Evolutionary conservation across 257 asterid genomes (phyloP).

Genomic region (Craterostigma plantagineum): DNA sequence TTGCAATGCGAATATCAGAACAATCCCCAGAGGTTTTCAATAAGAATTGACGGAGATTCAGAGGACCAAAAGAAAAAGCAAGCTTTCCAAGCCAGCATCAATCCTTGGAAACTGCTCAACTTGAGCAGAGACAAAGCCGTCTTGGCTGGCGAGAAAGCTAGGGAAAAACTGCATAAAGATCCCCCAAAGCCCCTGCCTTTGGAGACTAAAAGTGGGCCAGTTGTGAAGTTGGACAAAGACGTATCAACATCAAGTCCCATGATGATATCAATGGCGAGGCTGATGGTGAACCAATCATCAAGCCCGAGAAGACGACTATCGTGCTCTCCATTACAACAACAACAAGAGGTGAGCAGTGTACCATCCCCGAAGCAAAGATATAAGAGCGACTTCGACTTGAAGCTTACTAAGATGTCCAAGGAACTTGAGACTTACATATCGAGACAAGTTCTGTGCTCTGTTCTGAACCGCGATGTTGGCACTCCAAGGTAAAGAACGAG

Average conservation of each 20-base stretch:
- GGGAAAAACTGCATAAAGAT: constrained; percentile 17
- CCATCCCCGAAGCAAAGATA: constrained; percentile 44
- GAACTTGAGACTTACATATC: constrained; percentile 76
- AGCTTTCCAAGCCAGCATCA: constrained; percentile 72
- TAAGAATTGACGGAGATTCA: constrained; percentile 50
- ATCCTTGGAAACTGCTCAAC: constrained; percentile 83
- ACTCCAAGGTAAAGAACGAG: no score
- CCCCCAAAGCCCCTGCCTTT: constrained; percentile 59
- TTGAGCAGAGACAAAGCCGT: constrained; percentile 76
- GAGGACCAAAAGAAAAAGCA: constrained; percentile 28
- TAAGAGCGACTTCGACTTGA: constrained; percentile 60
- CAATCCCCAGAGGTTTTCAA: constrained; percentile 43
- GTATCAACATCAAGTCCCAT: neutral
- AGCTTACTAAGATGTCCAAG: constrained; percentile 58
- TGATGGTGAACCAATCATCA: constrained; percentile 33
- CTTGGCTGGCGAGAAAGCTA: constrained; percentile 53
- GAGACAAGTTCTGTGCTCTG: constrained; percentile 57
- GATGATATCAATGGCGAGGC: constrained; percentile 10
- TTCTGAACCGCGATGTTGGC: constrained; percentile 30
- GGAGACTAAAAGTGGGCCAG: constrained; percentile 63
- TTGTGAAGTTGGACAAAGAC: constrained; percentile 22
- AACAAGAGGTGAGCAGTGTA: constrained; percentile 3
- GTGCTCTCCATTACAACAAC: constrained; percentile 32
- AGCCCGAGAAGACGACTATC: constrained; percentile 79
- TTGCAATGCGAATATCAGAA: constrained; percentile 26